These are phyloP conservation scores for Aechmea fasciata DNA, from an alignment of 176 grass and related monocot species.

Conservation along the genomic window DNA sequence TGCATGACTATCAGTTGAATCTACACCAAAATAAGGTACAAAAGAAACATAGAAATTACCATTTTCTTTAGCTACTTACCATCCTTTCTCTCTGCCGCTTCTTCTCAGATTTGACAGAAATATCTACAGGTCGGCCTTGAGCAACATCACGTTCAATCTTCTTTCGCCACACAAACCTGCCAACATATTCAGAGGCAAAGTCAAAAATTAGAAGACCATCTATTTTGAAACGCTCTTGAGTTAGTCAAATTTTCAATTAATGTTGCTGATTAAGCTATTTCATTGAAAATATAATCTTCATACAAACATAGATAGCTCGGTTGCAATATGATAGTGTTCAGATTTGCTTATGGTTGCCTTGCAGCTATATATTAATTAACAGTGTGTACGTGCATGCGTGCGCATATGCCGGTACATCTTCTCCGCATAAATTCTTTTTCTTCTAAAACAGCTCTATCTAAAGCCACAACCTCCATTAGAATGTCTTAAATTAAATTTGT, in stretches of 20 bases:
- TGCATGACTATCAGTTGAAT: too few species aligned
- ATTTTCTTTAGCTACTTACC: slow-evolving; percentile 29
- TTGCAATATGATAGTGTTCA: too few species aligned
- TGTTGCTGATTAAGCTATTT: background rate
- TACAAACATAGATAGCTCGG: too few species aligned
- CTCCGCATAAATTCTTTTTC: too few species aligned
- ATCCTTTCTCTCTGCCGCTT: slow-evolving; percentile 81
- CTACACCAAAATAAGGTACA: background rate
- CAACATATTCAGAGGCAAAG: slow-evolving; percentile 11
- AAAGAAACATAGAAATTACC: background rate
- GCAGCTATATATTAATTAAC: too few species aligned
- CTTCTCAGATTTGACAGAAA: slow-evolving; percentile 91
- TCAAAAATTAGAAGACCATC: background rate
- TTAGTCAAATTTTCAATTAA: background rate
- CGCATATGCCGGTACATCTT: too few species aligned
- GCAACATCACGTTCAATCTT: slow-evolving; percentile 86
- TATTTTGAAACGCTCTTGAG: background rate
- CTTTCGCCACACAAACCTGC: slow-evolving; percentile 94
- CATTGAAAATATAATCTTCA: background rate
- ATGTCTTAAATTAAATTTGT: too few species aligned
- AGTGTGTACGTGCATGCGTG: too few species aligned
- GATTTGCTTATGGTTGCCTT: too few species aligned
- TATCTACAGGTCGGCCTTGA: slow-evolving; percentile 66
- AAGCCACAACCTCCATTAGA: too few species aligned
- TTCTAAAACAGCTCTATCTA: too few species aligned